These are phyloP conservation scores for Chalciporus chontae DNA, from an alignment of 768 basidiomycete species.

Conservation along the genomic window DNA sequence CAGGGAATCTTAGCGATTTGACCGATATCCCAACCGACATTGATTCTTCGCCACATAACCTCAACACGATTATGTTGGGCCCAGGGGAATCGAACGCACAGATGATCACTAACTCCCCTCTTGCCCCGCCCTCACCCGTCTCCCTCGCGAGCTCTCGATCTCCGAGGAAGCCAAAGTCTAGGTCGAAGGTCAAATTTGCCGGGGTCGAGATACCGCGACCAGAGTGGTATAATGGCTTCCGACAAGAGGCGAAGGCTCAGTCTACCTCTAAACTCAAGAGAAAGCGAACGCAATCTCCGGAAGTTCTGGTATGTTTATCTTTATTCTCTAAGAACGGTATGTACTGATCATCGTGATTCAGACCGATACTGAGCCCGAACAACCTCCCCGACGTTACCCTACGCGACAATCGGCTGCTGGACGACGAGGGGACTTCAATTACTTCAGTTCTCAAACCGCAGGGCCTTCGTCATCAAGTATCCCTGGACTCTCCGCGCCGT, in stretches of 20 bases:
- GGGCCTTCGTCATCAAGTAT: background rate
- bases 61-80: background rate
- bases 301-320: background rate
- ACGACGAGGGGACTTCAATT: background rate
- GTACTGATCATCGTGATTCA: background rate
- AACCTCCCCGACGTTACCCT: background rate
- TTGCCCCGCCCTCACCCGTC: background rate
- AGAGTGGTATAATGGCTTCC: constrained; percentile 7
- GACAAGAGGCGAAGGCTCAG: background rate
- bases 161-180: background rate
- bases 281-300: constrained; percentile 6
- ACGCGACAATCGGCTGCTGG: background rate
- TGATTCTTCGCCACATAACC: constrained; percentile 11
- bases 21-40: constrained; percentile 29
- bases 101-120: background rate
- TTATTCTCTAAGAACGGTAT: background rate
- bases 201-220: constrained; percentile 19
- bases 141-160: background rate
- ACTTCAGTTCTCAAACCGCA: background rate
- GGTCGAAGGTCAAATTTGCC: constrained; percentile 20
- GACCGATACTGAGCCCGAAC: background rate
- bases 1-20: constrained; percentile 23
- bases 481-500: background rate
- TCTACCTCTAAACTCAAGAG: constrained; percentile 12
- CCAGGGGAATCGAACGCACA: background rate